Percentiles rank a stretch among this genome's conserved stretches.
These are phyloP conservation scores for Peronospora belbahrii DNA, from an alignment of 352 stramenopile genomes.

Conservation along the genomic window DNA sequence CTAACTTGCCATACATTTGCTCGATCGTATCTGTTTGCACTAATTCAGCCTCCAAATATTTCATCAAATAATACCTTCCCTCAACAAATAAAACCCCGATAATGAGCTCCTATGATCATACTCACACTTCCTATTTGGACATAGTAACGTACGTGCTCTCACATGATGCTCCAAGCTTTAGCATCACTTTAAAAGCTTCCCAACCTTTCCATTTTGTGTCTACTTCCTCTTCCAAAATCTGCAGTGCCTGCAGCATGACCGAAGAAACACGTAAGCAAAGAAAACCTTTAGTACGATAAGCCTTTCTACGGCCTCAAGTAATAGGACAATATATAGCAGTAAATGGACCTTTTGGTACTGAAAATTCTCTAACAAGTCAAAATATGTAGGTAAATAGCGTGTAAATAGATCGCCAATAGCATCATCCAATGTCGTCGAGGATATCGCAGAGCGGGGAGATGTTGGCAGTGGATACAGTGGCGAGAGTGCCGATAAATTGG, in stretches of 20 bases:
- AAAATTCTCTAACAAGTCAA: conserved; percentile 51
- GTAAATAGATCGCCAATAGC: conserved; percentile 40
- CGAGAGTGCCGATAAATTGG: conserved; percentile 35
- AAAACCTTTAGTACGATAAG: not conserved
- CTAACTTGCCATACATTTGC: conserved; percentile 49
- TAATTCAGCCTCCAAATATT: conserved; percentile 49
- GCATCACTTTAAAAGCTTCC: conserved; percentile 44
- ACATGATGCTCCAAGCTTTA: conserved; percentile 51
- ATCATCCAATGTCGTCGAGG: conserved; percentile 31
- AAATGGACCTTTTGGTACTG: conserved; percentile 46
- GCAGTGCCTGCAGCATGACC: conserved; percentile 24
- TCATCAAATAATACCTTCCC: conserved; percentile 58
- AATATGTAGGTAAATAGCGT: conserved; percentile 47
- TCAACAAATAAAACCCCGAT: not conserved
- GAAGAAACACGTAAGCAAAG: not conserved
- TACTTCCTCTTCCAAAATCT: conserved; percentile 34
- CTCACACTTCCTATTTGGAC: too few species aligned
- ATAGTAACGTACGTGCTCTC: conserved; percentile 48
- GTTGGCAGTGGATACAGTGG: conserved; percentile 33
- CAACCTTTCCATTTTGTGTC: conserved; percentile 42
- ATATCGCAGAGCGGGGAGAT: conserved; percentile 15
- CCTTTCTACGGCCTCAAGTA: not conserved
- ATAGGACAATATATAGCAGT: not conserved
- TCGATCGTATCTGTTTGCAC: conserved; percentile 51
- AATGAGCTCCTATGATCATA: not conserved